These are phyloP conservation scores for Tetrahymena borealis DNA, from an alignment of 73 alveolate species.

Conservation along the genomic window DNA sequence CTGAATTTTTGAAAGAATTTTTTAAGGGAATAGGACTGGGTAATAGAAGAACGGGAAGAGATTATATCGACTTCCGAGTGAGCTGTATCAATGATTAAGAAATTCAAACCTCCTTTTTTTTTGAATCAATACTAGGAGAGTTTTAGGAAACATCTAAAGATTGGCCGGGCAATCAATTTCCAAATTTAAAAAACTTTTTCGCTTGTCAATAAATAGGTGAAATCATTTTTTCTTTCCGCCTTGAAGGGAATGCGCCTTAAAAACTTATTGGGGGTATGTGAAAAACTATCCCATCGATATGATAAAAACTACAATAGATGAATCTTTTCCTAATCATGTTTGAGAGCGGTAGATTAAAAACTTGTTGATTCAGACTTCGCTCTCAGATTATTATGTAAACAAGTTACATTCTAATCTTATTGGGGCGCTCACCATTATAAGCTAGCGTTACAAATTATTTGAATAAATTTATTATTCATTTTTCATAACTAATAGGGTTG, in stretches of 20 bases:
- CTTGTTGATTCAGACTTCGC: neutral
- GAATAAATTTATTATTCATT: too few relatives aligned
- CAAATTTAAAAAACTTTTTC: neutral
- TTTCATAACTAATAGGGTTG: neutral
- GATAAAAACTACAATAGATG: neutral
- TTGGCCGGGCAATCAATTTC: neutral
- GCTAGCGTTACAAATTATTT: neutral
- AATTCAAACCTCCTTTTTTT: neutral
- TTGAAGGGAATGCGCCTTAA: too few relatives aligned
- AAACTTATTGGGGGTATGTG: neutral
- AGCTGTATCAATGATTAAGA: neutral
- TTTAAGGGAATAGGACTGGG: neutral
- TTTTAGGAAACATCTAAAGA: neutral
- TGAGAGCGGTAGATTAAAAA: neutral
- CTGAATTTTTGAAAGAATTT: neutral
- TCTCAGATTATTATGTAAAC: neutral
- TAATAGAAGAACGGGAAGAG: neutral
- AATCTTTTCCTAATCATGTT: neutral
- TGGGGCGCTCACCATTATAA: constrained; percentile 2
- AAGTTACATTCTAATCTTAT: neutral
- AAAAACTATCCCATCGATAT: neutral
- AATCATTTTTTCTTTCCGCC: neutral
- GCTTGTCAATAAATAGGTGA: neutral
- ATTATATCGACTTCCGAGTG: neutral
- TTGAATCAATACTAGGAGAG: neutral